Base-by-base conservation (phyloP, 768 basidiomycete genomes). In the Podaxis mareebaensis region DNA sequence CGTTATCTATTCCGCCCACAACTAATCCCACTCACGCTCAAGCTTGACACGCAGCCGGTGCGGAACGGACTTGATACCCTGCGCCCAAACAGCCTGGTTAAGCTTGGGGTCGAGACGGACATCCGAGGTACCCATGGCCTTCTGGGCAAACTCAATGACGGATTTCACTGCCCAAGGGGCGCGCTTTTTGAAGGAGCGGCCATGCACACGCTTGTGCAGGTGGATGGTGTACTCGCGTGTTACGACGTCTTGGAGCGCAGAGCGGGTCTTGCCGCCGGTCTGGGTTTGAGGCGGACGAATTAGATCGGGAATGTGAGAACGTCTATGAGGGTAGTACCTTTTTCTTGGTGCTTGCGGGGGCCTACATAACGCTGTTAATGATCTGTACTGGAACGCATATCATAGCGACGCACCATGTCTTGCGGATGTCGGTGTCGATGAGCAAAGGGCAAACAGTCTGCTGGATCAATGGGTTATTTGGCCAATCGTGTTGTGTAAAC, bases 181-280 rank as follows among this genome's bases (percentile, higher is more conserved):
- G 70, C 96, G 91, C 86, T 96, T 96, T 83, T 98, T 98, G 86
- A 97, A 98, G 48, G 92, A 90, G 65, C 90, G 86, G 69, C 91
- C 93, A 78, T 95, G 93, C 48, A 95, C 93, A 69, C 80, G 89
- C 79, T 96, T 97, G 89, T 97, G 95, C 44, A 98, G 81, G 80
- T 97, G 94, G 83, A 98, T 91, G 73, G 96, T 98, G 90, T 98
- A 97, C 78, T 99, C 96, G 73, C 96, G 90, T 68, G 96, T 92
- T 68, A 98, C 96, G 80, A 98, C 96, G 78, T 99, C 96, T 79
- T 93, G 87, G 76, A 98, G 93, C 60, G 96, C 96, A 64, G 95
- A 96, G 79, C 96, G 95, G 72, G 87, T 87, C 86, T 97, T 96
- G 79, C 88, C 88, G 76, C 83, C 82, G 72, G 89, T 83, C 84